phyloP scores from a whole-genome alignment of 441 rosid genomes.

The Daphne laureola region DNA sequence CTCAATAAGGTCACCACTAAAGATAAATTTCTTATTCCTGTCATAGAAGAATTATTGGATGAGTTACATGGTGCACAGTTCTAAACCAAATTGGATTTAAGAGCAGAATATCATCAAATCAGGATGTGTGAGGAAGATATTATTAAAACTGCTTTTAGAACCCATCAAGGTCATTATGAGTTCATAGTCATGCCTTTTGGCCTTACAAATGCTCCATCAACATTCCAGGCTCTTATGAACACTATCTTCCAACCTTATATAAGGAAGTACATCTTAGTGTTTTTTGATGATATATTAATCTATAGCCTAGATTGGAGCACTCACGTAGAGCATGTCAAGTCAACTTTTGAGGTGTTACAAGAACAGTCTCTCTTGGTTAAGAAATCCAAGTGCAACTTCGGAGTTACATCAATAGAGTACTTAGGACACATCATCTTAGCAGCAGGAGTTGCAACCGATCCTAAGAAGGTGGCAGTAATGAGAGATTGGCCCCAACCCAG shows the following conservation, averaged over 20 bases:
- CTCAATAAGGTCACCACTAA: neutral
- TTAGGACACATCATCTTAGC: neutral
- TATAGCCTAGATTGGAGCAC: no score
- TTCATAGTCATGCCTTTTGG: no score
- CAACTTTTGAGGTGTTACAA: no score
- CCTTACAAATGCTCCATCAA: no score
- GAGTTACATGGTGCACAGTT: neutral
- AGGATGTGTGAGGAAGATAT: neutral
- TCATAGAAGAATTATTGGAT: slow-evolving; percentile 1
- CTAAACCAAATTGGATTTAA: slow-evolving; percentile 7
- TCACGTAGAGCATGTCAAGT: no score
- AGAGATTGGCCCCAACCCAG: neutral
- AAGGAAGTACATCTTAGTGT: slow-evolving; percentile 1
- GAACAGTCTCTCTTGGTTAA: neutral
- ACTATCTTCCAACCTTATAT: neutral
- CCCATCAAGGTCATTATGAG: neutral
- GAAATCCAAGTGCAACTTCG: neutral
- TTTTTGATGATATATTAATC: no score
- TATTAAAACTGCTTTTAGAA: neutral
- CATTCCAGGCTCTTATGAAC: slow-evolving; percentile 3
- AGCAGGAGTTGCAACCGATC: neutral
- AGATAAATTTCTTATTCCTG: neutral
- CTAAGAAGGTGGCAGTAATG: neutral
- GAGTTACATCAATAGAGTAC: neutral
- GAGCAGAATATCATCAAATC: slow-evolving; percentile 3